Evolutionary conservation across 2,329 filamentous ascomycete genomes (phyloP).

Genomic region (Talaromyces piceae): DNA sequence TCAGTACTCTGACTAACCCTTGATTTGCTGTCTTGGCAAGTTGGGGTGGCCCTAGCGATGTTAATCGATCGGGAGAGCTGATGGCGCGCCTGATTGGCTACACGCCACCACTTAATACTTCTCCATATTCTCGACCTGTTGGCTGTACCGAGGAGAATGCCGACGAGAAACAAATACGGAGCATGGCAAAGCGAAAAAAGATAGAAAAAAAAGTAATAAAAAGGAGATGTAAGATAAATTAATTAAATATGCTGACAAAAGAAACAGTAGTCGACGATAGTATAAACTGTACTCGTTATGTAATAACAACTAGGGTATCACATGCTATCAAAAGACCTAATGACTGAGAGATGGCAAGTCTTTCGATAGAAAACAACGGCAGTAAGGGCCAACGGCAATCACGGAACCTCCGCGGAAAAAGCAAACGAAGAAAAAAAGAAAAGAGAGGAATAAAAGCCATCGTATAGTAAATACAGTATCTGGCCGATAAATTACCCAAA

Average conservation of each 20-base stretch:
- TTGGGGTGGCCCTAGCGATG: background rate
- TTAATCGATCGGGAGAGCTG: background rate
- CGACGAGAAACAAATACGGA: background rate
- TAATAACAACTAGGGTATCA: conserved; percentile 2
- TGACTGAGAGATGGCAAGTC: background rate
- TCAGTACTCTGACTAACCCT: background rate
- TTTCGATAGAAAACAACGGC: background rate
- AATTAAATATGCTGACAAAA: too few relatives aligned
- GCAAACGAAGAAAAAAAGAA: too few relatives aligned
- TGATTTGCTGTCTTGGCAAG: background rate
- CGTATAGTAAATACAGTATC: background rate
- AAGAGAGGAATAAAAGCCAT: too few relatives aligned
- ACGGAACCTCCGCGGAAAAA: too few relatives aligned
- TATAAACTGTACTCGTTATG: background rate
- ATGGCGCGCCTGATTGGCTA: background rate
- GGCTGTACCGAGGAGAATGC: background rate
- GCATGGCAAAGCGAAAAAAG: background rate
- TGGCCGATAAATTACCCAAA: conserved; percentile 15
- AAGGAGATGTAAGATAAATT: too few relatives aligned
- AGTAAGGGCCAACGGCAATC: background rate
- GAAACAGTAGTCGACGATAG: too few relatives aligned
- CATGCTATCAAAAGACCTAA: background rate
- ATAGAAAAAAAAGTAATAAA: background rate
- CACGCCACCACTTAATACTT: background rate
- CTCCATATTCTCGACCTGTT: background rate